These are phyloP conservation scores for Rhododendron mucronatum DNA, from an alignment of 148 eudicot genomes.

Conservation along the genomic window DNA sequence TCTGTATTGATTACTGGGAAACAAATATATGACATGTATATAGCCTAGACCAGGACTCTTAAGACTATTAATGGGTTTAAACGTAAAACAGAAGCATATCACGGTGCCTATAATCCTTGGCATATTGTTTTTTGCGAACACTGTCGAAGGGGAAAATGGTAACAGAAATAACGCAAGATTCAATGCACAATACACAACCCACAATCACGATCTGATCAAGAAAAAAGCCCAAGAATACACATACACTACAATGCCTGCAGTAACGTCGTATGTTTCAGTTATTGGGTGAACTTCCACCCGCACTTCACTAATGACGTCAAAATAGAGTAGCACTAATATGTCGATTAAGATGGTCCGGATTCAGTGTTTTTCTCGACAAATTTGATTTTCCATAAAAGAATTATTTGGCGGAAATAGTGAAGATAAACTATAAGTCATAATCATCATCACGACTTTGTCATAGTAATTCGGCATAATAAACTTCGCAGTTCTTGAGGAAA, in stretches of 20 bases:
- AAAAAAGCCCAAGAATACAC: background rate
- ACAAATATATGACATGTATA: background rate
- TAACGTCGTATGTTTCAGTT: background rate
- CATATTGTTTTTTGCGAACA: background rate
- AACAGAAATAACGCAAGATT: background rate
- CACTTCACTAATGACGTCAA: background rate
- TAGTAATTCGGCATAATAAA: background rate
- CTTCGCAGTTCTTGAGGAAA: background rate
- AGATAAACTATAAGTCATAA: background rate
- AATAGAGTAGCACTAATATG: background rate
- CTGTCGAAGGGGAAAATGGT: background rate
- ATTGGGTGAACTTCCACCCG: background rate
- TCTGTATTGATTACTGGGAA: background rate
- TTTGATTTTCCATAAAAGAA: background rate
- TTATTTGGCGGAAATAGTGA: background rate
- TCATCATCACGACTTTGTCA: background rate
- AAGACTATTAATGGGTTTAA: background rate
- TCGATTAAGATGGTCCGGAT: background rate
- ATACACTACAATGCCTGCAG: background rate
- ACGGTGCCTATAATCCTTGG: background rate
- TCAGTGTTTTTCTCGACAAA: background rate
- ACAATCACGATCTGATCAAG: background rate
- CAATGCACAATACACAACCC: background rate
- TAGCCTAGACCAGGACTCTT: background rate
- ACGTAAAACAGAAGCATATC: background rate